Percentiles rank a stretch among this genome's conserved stretches.
Evolutionary conservation across 2,329 filamentous ascomycete genomes (phyloP).

Genomic region (Sporothrix inflata): DNA sequence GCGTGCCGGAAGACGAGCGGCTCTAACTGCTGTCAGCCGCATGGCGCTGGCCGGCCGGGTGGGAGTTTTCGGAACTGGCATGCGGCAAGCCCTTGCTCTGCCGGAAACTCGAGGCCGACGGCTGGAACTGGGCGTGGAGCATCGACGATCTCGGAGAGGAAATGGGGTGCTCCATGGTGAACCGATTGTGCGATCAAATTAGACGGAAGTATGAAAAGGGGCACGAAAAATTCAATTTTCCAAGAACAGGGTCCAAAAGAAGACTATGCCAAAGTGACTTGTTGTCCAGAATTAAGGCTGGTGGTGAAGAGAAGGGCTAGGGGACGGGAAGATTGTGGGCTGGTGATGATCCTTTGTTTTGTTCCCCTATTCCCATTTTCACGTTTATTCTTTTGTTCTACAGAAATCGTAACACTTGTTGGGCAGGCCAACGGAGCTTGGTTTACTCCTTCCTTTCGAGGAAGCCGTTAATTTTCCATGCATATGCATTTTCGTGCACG

Average conservation of each 20-base stretch:
- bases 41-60: background rate
- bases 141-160: background rate
- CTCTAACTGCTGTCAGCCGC: conserved; percentile 3
- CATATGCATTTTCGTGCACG: background rate
- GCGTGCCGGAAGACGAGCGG: conserved; percentile 6
- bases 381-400: background rate
- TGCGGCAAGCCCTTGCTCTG: background rate
- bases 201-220: too few relatives aligned
- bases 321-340: background rate
- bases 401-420: background rate
- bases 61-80: background rate
- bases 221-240: background rate
- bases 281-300: background rate
- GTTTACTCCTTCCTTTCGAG: conserved; percentile 16
- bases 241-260: background rate
- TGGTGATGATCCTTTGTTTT: conserved; percentile 18
- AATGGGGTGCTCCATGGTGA: background rate
- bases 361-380: background rate
- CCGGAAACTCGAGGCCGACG: background rate
- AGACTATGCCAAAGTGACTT: background rate
- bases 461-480: background rate
- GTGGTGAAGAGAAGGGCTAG: background rate
- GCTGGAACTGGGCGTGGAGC: conserved; percentile 12
- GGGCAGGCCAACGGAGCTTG: background rate
- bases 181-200: too few relatives aligned